A percentile compares a stretch with the other conserved stretches of the same genome.
Evolutionary conservation across 495 filamentous ascomycete species (phyloP).

Genomic region (Neurospora tetraspora): DNA sequence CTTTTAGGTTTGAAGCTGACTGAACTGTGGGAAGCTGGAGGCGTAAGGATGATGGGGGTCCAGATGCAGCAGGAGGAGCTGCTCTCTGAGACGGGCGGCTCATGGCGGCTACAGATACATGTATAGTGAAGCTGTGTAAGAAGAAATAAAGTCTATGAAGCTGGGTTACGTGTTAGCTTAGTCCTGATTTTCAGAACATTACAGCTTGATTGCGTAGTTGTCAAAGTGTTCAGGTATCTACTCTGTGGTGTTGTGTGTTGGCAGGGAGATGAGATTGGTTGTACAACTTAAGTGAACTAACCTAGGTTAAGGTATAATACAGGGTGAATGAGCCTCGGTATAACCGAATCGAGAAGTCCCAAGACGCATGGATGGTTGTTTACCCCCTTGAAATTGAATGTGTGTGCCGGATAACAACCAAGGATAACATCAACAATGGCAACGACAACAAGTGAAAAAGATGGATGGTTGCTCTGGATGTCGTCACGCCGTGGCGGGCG

Average conservation of each 20-base stretch:
- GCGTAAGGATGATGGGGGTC: background rate
- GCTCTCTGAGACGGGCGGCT: background rate
- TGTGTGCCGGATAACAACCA: background rate
- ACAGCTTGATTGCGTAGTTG: background rate
- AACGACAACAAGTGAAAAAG: background rate
- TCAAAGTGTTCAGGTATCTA: background rate
- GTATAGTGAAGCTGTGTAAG: background rate
- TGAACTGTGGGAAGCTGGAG: background rate
- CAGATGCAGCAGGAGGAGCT: background rate
- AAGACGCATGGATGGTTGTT: background rate
- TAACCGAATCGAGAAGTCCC: background rate
- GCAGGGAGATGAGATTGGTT: background rate
- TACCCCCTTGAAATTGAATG: background rate
- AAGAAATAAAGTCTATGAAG: background rate
- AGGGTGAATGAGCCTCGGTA: background rate
- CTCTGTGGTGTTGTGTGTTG: background rate
- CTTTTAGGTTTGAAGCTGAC: constrained; percentile 5
- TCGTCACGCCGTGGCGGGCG: background rate
- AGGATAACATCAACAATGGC: background rate
- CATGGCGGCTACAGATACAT: background rate
- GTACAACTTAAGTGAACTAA: background rate
- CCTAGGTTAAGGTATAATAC: background rate
- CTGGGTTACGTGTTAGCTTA: background rate
- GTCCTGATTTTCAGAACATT: background rate
- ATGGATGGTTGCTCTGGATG: background rate